phyloP scores from a whole-genome alignment of 2,329 filamentous ascomycete species.

The Chrysosporium queenslandicum region DNA sequence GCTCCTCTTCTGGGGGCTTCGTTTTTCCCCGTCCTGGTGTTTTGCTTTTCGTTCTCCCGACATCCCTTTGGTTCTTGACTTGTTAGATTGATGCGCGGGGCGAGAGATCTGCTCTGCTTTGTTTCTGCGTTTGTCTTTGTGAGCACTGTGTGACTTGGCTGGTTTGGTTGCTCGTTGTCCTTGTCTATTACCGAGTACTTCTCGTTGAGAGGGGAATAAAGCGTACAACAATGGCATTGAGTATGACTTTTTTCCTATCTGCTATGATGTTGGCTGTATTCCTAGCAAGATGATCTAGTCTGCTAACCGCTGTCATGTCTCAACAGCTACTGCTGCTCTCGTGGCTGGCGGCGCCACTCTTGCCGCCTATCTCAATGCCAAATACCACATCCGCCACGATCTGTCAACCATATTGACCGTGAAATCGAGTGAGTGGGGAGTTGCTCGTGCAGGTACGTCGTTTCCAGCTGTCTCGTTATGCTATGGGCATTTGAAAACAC shows the following conservation, averaged over 20 bases:
- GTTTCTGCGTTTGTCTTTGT: too few relatives aligned
- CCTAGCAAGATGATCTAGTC: too few relatives aligned
- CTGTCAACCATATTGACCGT: conserved; percentile 24
- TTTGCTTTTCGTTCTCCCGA: neutral
- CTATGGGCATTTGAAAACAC: neutral
- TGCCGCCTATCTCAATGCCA: conserved; percentile 57
- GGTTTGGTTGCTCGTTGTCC: too few relatives aligned
- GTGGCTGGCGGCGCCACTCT: conserved; percentile 31
- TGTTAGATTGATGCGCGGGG: neutral
- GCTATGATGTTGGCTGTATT: too few relatives aligned
- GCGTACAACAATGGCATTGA: conserved; percentile 7
- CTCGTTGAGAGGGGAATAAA: too few relatives aligned
- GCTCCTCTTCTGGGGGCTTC: neutral
- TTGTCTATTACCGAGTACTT: too few relatives aligned
- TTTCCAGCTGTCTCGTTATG: neutral
- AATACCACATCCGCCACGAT: conserved; percentile 58
- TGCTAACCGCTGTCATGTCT: neutral
- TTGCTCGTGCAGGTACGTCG: conserved; percentile 41
- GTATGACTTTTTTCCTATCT: conserved; percentile 7
- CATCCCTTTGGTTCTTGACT: neutral
- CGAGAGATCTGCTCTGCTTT: neutral
- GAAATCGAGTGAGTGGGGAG: conserved; percentile 34
- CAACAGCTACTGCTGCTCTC: conserved; percentile 20
- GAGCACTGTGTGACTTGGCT: too few relatives aligned
- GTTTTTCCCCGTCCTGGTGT: neutral